Evolutionary conservation across 169 alveolate species (phyloP).

Genomic region (Sarcocystis neurona): DNA sequence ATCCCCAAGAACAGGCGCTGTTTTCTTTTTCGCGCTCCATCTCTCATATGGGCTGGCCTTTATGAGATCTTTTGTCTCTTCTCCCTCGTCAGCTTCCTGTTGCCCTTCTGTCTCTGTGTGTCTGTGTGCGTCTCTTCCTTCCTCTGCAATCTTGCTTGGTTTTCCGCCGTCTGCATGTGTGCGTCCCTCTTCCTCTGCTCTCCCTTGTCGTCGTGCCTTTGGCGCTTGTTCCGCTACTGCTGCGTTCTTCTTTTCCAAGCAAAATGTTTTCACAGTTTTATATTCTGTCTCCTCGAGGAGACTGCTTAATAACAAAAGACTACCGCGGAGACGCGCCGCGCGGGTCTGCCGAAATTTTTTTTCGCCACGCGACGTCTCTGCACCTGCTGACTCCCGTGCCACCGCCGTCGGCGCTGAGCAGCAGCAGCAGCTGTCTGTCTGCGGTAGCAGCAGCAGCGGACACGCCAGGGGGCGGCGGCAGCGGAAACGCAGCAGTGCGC

Average conservation of each 20-base stretch:
- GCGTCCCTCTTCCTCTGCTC: too few species aligned
- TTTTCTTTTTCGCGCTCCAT: too few species aligned
- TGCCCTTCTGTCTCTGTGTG: neutral
- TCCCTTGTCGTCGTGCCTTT: too few species aligned
- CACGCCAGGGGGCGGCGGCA: neutral
- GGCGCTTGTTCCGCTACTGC: too few species aligned
- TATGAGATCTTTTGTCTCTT: too few species aligned
- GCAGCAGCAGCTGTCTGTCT: too few species aligned
- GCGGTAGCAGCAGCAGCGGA: too few species aligned
- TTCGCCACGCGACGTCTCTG: conserved; percentile 86
- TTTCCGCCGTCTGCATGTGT: too few species aligned
- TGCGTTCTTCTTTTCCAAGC: neutral
- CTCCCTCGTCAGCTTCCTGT: neutral
- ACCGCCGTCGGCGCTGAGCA: neutral
- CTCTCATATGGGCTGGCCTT: too few species aligned
- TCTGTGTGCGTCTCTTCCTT: neutral
- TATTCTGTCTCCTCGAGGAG: conserved; percentile 93
- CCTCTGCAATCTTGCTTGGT: too few species aligned
- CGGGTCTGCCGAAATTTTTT: conserved; percentile 90
- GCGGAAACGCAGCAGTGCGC: conserved; percentile 68
- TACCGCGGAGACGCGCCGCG: conserved; percentile 88
- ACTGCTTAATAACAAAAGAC: conserved; percentile 90
- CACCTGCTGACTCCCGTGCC: too few species aligned
- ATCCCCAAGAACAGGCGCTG: too few species aligned
- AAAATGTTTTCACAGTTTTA: conserved; percentile 86